These are phyloP conservation scores for Plasmodium gonderi DNA, from an alignment of 169 alveolate species.

Conservation along the genomic window DNA sequence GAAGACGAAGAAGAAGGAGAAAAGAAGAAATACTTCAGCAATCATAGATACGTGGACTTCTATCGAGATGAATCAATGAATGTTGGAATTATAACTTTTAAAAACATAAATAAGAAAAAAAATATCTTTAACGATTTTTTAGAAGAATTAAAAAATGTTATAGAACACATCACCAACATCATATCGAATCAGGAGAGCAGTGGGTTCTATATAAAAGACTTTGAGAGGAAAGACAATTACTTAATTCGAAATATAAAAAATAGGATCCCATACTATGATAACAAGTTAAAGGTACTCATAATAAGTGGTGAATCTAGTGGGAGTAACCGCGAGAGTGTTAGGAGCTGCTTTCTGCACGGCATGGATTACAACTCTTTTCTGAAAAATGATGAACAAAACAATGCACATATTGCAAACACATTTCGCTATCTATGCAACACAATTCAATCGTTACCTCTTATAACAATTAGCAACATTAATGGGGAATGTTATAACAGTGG, in stretches of 20 bases:
- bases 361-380: conserved; percentile 27
- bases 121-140: conserved; percentile 22
- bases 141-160: conserved; percentile 45
- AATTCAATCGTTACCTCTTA: conserved; percentile 33
- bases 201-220: conserved; percentile 17
- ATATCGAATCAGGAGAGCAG: conserved; percentile 46
- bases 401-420: conserved; percentile 13
- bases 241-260: conserved; percentile 18
- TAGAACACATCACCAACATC: conserved; percentile 34
- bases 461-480: conserved; percentile 45
- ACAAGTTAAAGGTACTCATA: conserved; percentile 24
- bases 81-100: conserved; percentile 45
- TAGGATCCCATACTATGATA: conserved; percentile 52
- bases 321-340: neutral
- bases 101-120: conserved; percentile 29
- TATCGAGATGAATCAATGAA: conserved; percentile 54
- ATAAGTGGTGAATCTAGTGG: neutral
- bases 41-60: conserved; percentile 50
- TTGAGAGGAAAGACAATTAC: conserved; percentile 30
- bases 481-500: conserved; percentile 55
- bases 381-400: conserved; percentile 35
- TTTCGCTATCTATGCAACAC: conserved; percentile 42
- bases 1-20: neutral
- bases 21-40: neutral
- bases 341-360: neutral